Evolutionary conservation across 345 rosid genomes (phyloP).

Genomic region (Lepidium africanum): DNA sequence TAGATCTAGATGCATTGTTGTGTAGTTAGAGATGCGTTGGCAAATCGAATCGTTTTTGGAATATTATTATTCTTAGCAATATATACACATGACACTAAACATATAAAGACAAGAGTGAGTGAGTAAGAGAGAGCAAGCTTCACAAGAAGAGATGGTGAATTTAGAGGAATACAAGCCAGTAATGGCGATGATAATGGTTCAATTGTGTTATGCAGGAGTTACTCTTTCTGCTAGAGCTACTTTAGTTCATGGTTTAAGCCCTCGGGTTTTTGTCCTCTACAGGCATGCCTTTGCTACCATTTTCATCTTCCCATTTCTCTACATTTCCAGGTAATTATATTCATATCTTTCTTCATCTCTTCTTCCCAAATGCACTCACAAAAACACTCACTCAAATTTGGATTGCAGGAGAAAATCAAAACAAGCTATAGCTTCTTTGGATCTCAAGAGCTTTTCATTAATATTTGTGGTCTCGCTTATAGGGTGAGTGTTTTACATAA

Average conservation of each 20-base stretch:
- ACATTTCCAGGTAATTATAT: slow-evolving; percentile 21
- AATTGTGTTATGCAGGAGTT: slow-evolving; percentile 29
- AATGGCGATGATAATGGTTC: slow-evolving; percentile 30
- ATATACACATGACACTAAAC: neutral
- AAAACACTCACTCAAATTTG: neutral
- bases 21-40: too few species aligned
- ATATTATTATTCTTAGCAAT: neutral
- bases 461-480: slow-evolving; percentile 35
- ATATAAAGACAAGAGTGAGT: neutral
- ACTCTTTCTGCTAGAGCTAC: slow-evolving; percentile 30
- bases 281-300: slow-evolving; percentile 41
- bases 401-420: slow-evolving; percentile 20
- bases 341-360: neutral
- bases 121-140: neutral
- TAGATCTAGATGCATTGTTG: too few species aligned
- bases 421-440: slow-evolving; percentile 10
- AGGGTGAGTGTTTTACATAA: slow-evolving; percentile 15
- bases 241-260: slow-evolving; percentile 32
- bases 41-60: too few species aligned
- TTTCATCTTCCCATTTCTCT: slow-evolving; percentile 30
- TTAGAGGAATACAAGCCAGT: slow-evolving; percentile 31
- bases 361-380: neutral
- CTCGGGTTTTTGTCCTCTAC: slow-evolving; percentile 33
- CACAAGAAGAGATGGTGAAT: slow-evolving; percentile 10
- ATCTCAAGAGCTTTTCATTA: slow-evolving; percentile 28